phyloP scores from a whole-genome alignment of 805 yeast genomes.

The Ogataea sp. region DNA sequence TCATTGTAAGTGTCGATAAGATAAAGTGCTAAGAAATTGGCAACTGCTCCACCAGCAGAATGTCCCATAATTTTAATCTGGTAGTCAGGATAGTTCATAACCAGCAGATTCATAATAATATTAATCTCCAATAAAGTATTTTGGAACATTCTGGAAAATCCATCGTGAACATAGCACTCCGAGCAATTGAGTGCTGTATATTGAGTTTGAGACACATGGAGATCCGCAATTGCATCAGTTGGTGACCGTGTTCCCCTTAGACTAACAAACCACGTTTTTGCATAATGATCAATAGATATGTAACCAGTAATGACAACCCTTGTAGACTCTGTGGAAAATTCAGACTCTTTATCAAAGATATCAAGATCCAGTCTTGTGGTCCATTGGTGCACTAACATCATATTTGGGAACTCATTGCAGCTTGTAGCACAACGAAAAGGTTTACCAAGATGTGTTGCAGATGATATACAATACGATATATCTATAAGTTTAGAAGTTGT shows the following conservation, averaged over 20 bases:
- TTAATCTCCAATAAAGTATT: slow-evolving; percentile 23
- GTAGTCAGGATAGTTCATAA: slow-evolving; percentile 13
- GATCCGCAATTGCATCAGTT: slow-evolving; percentile 30
- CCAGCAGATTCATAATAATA: slow-evolving; percentile 6
- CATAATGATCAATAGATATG: slow-evolving; percentile 8
- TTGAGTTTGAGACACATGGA: slow-evolving; percentile 27
- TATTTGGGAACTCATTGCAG: slow-evolving; percentile 29
- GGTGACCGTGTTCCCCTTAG: slow-evolving; percentile 37
- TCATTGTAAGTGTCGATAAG: slow-evolving; percentile 24
- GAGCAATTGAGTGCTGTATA: slow-evolving; percentile 20
- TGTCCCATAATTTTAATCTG: slow-evolving; percentile 8
- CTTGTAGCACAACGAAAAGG: slow-evolving; percentile 32
- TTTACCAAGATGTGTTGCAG: slow-evolving; percentile 19
- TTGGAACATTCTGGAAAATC: slow-evolving; percentile 25
- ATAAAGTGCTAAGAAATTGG: slow-evolving; percentile 26
- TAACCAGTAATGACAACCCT: slow-evolving; percentile 8
- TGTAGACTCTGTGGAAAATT: too few relatives aligned
- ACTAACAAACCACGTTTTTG: slow-evolving; percentile 20
- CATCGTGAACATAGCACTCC: slow-evolving; percentile 31
- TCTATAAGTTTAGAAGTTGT: slow-evolving; percentile 26
- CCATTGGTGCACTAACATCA: slow-evolving; percentile 33
- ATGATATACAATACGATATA: slow-evolving; percentile 33
- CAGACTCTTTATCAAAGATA: slow-evolving; percentile 9
- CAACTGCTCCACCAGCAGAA: slow-evolving; percentile 35
- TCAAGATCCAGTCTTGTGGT: slow-evolving; percentile 25